phyloP scores from a whole-genome alignment of 306 rosid genomes.

The Gastrolobium villosum region DNA sequence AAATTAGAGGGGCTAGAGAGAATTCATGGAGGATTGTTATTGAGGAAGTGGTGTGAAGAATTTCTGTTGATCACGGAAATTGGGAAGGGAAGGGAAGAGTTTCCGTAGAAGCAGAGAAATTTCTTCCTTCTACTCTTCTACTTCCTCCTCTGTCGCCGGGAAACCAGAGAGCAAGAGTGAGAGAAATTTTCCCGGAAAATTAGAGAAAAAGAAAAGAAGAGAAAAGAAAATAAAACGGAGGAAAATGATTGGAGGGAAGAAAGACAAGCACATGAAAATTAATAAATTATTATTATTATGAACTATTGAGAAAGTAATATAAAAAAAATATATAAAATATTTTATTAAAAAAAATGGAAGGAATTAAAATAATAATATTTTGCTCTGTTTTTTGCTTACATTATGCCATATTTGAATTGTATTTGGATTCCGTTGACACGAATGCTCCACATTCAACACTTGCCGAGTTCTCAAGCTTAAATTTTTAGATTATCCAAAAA shows the following conservation, averaged over 20 bases:
- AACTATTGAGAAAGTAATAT: not conserved
- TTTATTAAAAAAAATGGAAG: not conserved
- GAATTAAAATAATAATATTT: not conserved
- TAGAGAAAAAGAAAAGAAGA: constrained; percentile 11
- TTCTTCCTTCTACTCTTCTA: constrained; percentile 84
- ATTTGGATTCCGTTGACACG: constrained; percentile 79
- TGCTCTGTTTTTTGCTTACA: constrained; percentile 15
- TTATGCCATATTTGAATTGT: constrained; percentile 59
- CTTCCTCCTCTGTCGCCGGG: constrained; percentile 85
- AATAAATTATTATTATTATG: constrained; percentile 26
- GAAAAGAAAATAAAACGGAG: constrained; percentile 27
- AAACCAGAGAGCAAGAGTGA: constrained; percentile 67
- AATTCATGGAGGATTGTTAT: constrained; percentile 50
- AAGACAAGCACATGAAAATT: constrained; percentile 51
- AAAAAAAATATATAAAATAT: not conserved
- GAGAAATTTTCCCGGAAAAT: constrained; percentile 52
- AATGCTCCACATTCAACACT: constrained; percentile 42
- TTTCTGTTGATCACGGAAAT: constrained; percentile 55
- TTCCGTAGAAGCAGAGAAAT: constrained; percentile 96
- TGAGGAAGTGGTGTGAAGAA: constrained; percentile 32
- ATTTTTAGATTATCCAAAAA: constrained; percentile 28
- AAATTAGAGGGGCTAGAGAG: constrained; percentile 41
- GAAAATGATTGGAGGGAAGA: constrained; percentile 84
- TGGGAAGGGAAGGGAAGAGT: constrained; percentile 50
- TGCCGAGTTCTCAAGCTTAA: constrained; percentile 31